phyloP scores from a whole-genome alignment of 2,329 filamentous ascomycete genomes.

The Penicillium polonicum region DNA sequence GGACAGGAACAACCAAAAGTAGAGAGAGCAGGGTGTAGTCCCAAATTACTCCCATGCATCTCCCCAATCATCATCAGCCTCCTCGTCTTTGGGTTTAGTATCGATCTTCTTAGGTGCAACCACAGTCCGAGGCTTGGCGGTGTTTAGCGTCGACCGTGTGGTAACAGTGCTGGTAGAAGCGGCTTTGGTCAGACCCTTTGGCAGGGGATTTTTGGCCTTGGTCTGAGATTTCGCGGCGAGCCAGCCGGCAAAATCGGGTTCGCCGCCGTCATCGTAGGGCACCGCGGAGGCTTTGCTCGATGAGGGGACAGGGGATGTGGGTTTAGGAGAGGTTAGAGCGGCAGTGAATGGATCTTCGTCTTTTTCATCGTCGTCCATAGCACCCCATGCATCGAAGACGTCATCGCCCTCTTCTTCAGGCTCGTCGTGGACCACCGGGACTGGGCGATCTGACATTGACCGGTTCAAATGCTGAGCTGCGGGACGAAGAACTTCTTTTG shows the following conservation, averaged over 20 bases:
- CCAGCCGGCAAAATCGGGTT: slow-evolving; percentile 96
- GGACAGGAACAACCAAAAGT: background rate
- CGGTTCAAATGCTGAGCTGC: slow-evolving; percentile 33
- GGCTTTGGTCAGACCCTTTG: slow-evolving; percentile 76
- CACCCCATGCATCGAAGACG: slow-evolving; percentile 73
- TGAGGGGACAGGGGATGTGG: slow-evolving; percentile 28
- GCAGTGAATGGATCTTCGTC: slow-evolving; percentile 44
- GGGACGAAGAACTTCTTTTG: slow-evolving; percentile 27
- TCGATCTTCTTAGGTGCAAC: slow-evolving; percentile 65
- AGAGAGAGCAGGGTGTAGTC: background rate
- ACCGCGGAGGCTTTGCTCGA: slow-evolving; percentile 39
- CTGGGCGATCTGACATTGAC: slow-evolving; percentile 44
- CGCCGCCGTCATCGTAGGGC: slow-evolving; percentile 76
- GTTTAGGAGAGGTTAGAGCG: slow-evolving; percentile 29
- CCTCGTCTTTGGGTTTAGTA: slow-evolving; percentile 56
- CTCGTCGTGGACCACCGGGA: slow-evolving; percentile 43
- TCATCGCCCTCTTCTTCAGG: slow-evolving; percentile 57
- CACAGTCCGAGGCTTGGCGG: slow-evolving; percentile 49
- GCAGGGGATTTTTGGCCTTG: slow-evolving; percentile 70
- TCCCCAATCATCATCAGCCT: slow-evolving; percentile 50
- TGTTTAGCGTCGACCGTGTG: slow-evolving; percentile 41
- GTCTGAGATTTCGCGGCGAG: slow-evolving; percentile 78
- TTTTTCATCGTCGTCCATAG: slow-evolving; percentile 54
- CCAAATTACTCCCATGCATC: slow-evolving; percentile 47
- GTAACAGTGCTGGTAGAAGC: slow-evolving; percentile 34